These are phyloP conservation scores for Talaromyces rugulosus DNA, from an alignment of 2,329 filamentous ascomycete species.

Conservation along the genomic window DNA sequence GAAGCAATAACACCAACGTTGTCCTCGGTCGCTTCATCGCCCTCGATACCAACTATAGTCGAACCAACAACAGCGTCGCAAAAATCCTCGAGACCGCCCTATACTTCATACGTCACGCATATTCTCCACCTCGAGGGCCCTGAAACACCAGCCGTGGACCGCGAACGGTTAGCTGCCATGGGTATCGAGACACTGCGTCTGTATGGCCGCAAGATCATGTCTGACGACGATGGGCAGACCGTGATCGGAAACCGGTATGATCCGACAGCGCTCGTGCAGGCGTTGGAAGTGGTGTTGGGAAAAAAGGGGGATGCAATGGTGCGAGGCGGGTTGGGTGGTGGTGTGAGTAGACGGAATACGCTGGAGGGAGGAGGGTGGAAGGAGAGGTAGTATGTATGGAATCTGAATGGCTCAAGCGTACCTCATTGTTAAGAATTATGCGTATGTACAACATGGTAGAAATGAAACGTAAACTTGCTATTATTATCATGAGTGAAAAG, in stretches of 20 bases:
- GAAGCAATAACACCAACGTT: slow-evolving; percentile 8
- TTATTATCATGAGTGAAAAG: neutral
- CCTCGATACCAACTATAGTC: slow-evolving; percentile 6
- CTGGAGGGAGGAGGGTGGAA: slow-evolving; percentile 34
- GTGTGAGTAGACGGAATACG: slow-evolving; percentile 57
- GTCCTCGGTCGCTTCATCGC: neutral
- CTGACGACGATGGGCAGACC: slow-evolving; percentile 42
- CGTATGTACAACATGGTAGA: neutral
- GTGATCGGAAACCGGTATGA: slow-evolving; percentile 66
- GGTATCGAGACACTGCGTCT: slow-evolving; percentile 75
- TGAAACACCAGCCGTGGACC: slow-evolving; percentile 67
- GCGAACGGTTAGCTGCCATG: slow-evolving; percentile 55
- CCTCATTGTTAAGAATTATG: neutral
- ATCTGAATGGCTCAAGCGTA: neutral
- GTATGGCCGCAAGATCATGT: slow-evolving; percentile 61
- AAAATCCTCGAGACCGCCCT: slow-evolving; percentile 43
- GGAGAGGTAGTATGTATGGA: slow-evolving; percentile 4
- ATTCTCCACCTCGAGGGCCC: slow-evolving; percentile 73
- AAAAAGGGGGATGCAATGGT: slow-evolving; percentile 53
- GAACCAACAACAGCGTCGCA: slow-evolving; percentile 22
- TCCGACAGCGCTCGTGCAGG: slow-evolving; percentile 66
- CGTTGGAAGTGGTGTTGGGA: slow-evolving; percentile 73
- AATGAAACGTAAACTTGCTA: neutral
- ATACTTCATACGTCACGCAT: slow-evolving; percentile 72
- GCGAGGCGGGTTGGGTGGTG: slow-evolving; percentile 32